Conservation (phyloP, 2,329 filamentous ascomycete genomes). For the Xylaria sp. region DNA sequence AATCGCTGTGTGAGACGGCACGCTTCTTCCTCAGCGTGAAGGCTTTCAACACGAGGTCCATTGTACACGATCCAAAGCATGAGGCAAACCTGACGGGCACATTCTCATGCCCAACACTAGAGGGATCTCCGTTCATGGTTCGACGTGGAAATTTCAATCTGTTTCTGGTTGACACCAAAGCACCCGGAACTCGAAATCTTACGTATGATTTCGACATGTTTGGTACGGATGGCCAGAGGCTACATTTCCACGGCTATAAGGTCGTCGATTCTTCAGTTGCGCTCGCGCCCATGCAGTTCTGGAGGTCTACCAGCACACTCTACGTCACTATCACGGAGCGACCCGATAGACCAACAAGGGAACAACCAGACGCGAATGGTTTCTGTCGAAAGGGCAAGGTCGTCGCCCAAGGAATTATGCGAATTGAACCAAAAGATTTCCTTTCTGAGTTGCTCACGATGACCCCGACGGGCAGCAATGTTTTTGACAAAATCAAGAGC, state of each 20-base stretch:
- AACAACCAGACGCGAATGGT: slow-evolving; percentile 44
- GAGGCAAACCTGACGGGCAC: slow-evolving; percentile 62
- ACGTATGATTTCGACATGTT: slow-evolving; percentile 67
- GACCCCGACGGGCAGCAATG: slow-evolving; percentile 53
- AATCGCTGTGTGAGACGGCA: slow-evolving; percentile 60
- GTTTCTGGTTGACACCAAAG: slow-evolving; percentile 58
- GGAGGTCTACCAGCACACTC: slow-evolving; percentile 66
- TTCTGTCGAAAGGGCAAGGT: slow-evolving; percentile 50
- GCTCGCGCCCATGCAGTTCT: slow-evolving; percentile 61
- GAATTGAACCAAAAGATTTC: slow-evolving; percentile 60
- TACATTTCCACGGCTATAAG: slow-evolving; percentile 68
- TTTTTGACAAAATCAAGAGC: slow-evolving; percentile 51
- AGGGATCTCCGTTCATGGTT: slow-evolving; percentile 65
- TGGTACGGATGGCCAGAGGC: slow-evolving; percentile 55
- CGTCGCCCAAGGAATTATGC: slow-evolving; percentile 65
- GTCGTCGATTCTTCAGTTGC: slow-evolving; percentile 65
- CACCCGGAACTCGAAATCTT: slow-evolving; percentile 63
- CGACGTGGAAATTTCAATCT: slow-evolving; percentile 62
- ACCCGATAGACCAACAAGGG: slow-evolving; percentile 31
- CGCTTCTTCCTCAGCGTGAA: slow-evolving; percentile 65
- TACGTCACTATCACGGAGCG: slow-evolving; percentile 63
- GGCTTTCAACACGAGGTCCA: slow-evolving; percentile 56
- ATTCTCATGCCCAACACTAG: slow-evolving; percentile 60
- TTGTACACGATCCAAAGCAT: slow-evolving; percentile 55
- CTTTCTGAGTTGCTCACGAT: slow-evolving; percentile 60